These are phyloP conservation scores for Halteria grandinella DNA, from an alignment of 73 alveolate species.

Conservation along the genomic window DNA sequence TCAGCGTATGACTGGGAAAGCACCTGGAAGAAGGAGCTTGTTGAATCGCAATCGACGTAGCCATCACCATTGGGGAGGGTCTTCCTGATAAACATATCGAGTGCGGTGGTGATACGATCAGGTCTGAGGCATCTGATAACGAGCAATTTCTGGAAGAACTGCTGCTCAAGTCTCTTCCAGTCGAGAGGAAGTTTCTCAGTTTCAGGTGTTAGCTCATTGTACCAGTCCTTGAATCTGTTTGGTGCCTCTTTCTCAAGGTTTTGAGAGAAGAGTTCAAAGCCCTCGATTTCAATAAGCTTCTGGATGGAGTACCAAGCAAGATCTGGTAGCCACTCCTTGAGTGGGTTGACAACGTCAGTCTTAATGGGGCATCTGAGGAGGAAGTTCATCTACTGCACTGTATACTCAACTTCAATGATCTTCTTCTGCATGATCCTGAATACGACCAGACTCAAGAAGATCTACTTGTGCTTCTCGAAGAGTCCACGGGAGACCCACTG, in stretches of 20 bases:
- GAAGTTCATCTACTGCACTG: conserved; percentile 85
- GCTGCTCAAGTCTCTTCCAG: conserved; percentile 98
- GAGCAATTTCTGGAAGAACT: conserved; percentile 98
- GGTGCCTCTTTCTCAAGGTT: conserved; percentile 99
- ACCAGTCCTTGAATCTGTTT: conserved; percentile 99
- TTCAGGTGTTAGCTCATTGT: conserved; percentile 98
- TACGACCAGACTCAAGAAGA: conserved; percentile 96
- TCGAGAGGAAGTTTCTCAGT: conserved; percentile 99
- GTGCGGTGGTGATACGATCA: conserved; percentile 98
- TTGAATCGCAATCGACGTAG: conserved; percentile 91
- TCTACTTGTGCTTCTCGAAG: conserved; percentile 98
- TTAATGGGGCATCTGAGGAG: conserved; percentile 90
- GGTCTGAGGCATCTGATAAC: conserved; percentile 99
- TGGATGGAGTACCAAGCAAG: conserved; percentile 97
- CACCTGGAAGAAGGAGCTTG: conserved; percentile 90
- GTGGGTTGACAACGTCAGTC: conserved; percentile 96
- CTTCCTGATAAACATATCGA: conserved; percentile 95
- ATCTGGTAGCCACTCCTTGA: conserved; percentile 98
- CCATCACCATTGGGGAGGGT: conserved; percentile 83
- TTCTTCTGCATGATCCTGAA: conserved; percentile 98
- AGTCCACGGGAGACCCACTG: conserved; percentile 99
- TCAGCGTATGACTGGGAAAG: conserved; percentile 92
- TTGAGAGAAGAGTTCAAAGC: conserved; percentile 95
- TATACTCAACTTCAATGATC: conserved; percentile 80
- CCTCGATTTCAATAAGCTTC: conserved; percentile 97